A percentile compares a stretch with the other conserved stretches of the same genome.
Conservation (phyloP, 768 basidiomycete species). For the Lactarius pseudohatsudake region DNA sequence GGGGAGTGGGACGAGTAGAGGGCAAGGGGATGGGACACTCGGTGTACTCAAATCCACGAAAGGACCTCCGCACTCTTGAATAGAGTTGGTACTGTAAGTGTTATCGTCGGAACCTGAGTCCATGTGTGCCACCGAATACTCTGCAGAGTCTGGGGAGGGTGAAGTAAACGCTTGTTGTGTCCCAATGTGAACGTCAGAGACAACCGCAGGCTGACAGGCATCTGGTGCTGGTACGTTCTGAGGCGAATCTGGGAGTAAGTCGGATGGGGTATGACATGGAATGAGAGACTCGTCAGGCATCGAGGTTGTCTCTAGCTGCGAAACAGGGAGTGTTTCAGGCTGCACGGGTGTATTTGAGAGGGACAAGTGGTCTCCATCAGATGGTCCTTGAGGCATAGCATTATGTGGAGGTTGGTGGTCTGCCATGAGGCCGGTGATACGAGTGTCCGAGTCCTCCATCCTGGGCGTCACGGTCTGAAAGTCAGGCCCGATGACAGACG, state of each 20-base stretch:
- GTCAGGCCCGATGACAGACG: not conserved
- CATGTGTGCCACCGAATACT: not conserved
- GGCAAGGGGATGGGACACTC: not conserved
- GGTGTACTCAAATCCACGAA: not conserved
- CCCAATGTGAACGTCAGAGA: not conserved
- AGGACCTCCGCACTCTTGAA: not conserved
- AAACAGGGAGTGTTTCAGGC: not conserved
- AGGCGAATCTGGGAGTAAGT: not conserved
- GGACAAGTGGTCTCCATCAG: not conserved
- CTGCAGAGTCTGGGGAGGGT: not conserved
- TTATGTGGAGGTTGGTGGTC: not conserved
- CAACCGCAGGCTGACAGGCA: not conserved
- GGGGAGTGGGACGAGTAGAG: conserved; percentile 11
- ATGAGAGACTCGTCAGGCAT: conserved; percentile 5
- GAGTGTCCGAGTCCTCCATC: not conserved
- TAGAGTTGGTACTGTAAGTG: not conserved
- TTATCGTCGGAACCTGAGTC: not conserved
- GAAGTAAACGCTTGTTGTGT: not conserved
- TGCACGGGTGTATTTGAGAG: not conserved
- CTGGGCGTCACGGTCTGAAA: not conserved
- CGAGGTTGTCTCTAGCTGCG: not conserved
- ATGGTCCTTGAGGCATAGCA: not conserved
- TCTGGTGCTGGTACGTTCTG: not conserved
- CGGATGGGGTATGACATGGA: not conserved
- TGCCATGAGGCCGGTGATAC: not conserved